Base-by-base conservation (phyloP, 1,284 basidiomycete genomes). In the Cerioporus squamosus region DNA sequence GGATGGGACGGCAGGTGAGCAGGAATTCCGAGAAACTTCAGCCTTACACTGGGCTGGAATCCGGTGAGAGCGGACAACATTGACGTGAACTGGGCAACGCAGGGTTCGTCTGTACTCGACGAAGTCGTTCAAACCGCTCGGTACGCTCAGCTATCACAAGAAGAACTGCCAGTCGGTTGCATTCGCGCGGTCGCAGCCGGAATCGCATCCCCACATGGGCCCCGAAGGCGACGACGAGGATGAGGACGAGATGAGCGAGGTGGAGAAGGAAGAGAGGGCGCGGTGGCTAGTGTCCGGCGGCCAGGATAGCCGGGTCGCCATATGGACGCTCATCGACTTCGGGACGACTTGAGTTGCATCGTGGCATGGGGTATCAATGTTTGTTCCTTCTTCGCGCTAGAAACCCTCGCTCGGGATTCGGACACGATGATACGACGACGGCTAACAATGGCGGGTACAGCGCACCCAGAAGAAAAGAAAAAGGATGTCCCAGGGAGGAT, bases 1-100 rank as follows among this genome's bases (percentile, higher is more conserved):
- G 91, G 93, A 1, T 96, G 94, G 94, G 94, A 96, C 64, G 94
- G 94, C 33, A 85, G 81, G 94, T 94, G 64, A 67, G 88, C 74
- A 2, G 15, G 6, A 24, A 7, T 3, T 26, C 26, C 26, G 6
- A 29, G 26, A 5, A 29, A 9, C 26, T 2, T 22, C 14, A n/a
- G 33, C 5, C 46, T 10, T 17, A 18, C 14, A 12, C 17, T 2
- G 1, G 31, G n/a, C 46, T 26, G 46, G 4, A 15, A 20, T 22
- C 31, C 33, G 9, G 15, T 22, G 18, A 24, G 20, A n/a, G 29
- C 4, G 2, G 8, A 12, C 5, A 15, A 42, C 15, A 12, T n/a
- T 33, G 12, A 20, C 5, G 10, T 48, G 26, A 20, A 51, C 6
- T n/a, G 18, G 24, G 1, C 2, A 39, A 17, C n/a, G 10, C 67